Conservation (phyloP, 352 stramenopile genomes). For the Pythium rishiriense region DNA sequence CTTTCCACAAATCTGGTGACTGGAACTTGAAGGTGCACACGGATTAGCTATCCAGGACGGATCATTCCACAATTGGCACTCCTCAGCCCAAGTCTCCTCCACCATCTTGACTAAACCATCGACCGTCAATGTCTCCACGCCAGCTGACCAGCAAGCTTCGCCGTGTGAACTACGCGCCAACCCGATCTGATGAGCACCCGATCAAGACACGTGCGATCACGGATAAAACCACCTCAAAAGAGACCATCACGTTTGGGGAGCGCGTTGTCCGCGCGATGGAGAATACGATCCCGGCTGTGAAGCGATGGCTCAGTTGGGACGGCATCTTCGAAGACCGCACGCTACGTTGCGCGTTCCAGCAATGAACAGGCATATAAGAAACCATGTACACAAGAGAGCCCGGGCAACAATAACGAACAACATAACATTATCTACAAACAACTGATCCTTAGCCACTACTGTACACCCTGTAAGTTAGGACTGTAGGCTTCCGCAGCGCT, state of each 20-base stretch:
- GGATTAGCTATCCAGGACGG: no score
- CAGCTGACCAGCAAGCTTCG: background rate
- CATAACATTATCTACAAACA: no score
- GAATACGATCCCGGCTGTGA: background rate
- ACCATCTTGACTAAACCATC: background rate
- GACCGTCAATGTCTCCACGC: background rate
- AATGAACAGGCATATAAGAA: no score
- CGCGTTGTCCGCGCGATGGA: background rate
- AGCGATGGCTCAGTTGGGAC: constrained; percentile 4
- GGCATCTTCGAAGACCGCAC: background rate
- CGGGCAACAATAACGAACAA: no score
- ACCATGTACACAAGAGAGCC: no score
- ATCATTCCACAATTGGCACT: background rate
- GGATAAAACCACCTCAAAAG: no score
- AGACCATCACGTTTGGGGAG: background rate
- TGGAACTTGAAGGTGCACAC: no score
- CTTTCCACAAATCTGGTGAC: no score
- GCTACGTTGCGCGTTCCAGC: background rate
- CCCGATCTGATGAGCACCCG: background rate
- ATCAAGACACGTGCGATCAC: no score
- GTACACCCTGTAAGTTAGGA: no score
- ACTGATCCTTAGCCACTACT: no score
- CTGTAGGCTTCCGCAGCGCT: no score
- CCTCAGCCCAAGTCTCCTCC: background rate
- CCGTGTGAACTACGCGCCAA: background rate